Base-by-base conservation (phyloP, 1,139 yeast species). In the Hyphopichia khmerensis region DNA sequence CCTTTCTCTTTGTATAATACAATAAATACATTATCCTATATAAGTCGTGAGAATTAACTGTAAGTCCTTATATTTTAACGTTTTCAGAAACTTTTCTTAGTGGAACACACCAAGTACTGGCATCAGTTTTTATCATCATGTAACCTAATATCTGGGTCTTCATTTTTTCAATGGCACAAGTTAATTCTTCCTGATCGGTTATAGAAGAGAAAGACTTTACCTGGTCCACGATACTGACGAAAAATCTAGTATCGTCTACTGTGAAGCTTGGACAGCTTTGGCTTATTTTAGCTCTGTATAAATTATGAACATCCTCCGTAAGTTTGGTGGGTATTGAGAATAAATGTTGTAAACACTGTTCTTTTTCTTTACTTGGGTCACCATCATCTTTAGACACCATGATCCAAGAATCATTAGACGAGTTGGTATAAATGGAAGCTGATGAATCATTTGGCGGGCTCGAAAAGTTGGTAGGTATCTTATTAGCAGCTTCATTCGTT, bases 101-200 rank as follows among this genome's bases (percentile, higher is more conserved):
- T 3, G 86, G 82, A 17, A 74, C 62, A 42, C 81, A 75, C 87
- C 87, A 82, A 14, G 59, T 47, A 40, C 82, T 72, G 3, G 76
- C 76, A 2, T 82, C 82, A 43, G 69, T 77, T 48, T 77, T 72
- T 4, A 57, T 52, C 62, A 80, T 63, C 75, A 79, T 77, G 55
- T 75, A 79, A 40, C 67, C 64, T 58, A 76, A 49, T 48, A 71
- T 48, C 36, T 59, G 53, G 47, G 56, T 44, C 59, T 65, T 49
- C 55, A 57, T 36, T 5, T 36, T 42, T 1, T 35, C 41, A 17
- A 37, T 62, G 7, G 32, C 23, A n/a, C 31, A 26, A 5, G 23
- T 35, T 18, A 43, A 45, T 7, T 33, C 34, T 4, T 48, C 48
- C 7, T 13, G 16, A 26, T 35, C 38, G 4, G 15, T 26, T 15